Evolutionary conservation across 768 basidiomycete genomes (phyloP), one percentile per base, ranked within the genome.

Genomic region (Mycena kentingensis): DNA sequence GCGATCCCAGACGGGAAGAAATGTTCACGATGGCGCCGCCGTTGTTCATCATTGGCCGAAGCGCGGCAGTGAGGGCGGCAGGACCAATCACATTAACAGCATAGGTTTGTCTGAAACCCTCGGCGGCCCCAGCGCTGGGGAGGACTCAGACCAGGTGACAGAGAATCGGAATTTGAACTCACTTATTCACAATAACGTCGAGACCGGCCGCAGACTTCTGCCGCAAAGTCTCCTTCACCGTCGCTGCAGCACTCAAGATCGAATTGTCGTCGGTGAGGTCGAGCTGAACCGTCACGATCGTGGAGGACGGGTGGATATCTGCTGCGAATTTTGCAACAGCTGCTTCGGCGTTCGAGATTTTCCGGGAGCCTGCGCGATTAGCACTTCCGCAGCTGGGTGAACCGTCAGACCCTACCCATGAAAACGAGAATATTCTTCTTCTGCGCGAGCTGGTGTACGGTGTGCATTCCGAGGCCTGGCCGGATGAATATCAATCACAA

Each of bases 41-140:
- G 19, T 49, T 41, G 42, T 39, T 49, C 7, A 57, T 6, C 3
- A 57, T 46, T 16, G 55, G 46, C 12, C 42, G 55, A 13, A 57
- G 24, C 3, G 55, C 55, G 2, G 32, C 42, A 12, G 46, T 52
- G 1, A 57, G 2, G 11, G 43, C 43, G 18, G 22, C 26, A 8
- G 51, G 45, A 21, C 55, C 55, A 24, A 57, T 27, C 11, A 54
- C 52, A 32, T 57, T 52, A n/a, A 53, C 51, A 4, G 27, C 44
- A 28, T 51, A 51, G 16, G 32, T 41, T 4, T 27, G 28, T 18
- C 32, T 18, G 29, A 41, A 51, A 27, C 41, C 29, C 24, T 52
- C 44, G 18, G 31, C 28, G 4, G 11, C 42, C 29, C n/a, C n/a
- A n/a, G 7, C 53, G 0, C 47, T 47, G 29, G 47, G 49, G 34